Evolutionary conservation across 73 alveolate genomes (phyloP).

Genomic region (Tetrahymena borealis): DNA sequence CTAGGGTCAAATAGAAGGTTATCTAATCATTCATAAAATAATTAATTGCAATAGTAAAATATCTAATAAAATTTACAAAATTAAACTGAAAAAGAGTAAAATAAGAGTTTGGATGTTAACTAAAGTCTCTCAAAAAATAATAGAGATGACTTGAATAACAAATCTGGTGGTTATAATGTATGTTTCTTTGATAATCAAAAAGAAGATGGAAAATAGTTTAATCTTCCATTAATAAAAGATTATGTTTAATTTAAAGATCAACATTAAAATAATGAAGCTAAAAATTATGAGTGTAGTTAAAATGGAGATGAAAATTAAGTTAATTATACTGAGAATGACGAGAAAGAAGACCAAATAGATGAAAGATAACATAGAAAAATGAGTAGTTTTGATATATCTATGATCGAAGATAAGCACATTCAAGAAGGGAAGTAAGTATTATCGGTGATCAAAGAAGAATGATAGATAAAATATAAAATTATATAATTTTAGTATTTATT

Average conservation of each 20-base stretch:
- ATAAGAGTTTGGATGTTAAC: too few relatives aligned
- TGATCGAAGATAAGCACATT: not conserved
- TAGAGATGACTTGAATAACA: too few relatives aligned
- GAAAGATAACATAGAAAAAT: not conserved
- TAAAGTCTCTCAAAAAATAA: too few relatives aligned
- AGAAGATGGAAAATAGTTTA: not conserved
- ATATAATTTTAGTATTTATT: too few relatives aligned
- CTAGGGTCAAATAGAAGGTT: not conserved
- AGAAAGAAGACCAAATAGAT: not conserved
- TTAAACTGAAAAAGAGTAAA: too few relatives aligned
- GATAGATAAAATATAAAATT: too few relatives aligned
- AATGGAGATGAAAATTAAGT: not conserved
- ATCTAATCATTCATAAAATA: too few relatives aligned
- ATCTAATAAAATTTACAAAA: too few relatives aligned
- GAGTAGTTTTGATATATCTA: not conserved
- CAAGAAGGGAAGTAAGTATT: not conserved
- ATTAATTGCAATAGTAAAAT: too few relatives aligned
- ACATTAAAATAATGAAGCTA: not conserved
- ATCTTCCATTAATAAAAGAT: not conserved
- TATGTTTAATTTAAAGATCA: not conserved
- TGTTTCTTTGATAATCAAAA: not conserved
- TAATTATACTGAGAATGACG: not conserved
- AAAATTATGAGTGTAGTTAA: not conserved
- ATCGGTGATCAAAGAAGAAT: not conserved
- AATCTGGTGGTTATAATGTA: too few relatives aligned